Evolutionary conservation across 768 basidiomycete species (phyloP).

Genomic region (Mycena vulgaris): DNA sequence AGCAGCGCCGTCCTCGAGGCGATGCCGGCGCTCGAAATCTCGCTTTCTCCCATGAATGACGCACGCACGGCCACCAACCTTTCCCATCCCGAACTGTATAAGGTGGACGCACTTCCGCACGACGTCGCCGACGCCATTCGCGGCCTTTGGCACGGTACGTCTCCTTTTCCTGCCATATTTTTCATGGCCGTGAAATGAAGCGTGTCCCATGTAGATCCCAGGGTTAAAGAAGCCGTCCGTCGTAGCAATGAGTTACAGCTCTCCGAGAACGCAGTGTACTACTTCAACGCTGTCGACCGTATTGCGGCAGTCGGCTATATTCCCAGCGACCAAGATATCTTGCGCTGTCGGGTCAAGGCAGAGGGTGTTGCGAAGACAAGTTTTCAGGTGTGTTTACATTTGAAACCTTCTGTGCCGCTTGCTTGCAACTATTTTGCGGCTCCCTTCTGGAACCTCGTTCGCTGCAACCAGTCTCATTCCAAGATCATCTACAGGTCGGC

Average conservation of each 20-base stretch:
- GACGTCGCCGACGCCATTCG: slow-evolving; percentile 85
- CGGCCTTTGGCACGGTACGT: slow-evolving; percentile 72
- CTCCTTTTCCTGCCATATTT: slow-evolving; percentile 14
- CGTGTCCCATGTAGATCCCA: slow-evolving; percentile 61
- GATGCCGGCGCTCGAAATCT: slow-evolving; percentile 85
- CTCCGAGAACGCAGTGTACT: slow-evolving; percentile 96
- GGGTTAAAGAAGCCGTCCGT: slow-evolving; percentile 85
- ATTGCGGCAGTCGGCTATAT: slow-evolving; percentile 84
- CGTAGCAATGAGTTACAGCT: slow-evolving; percentile 95
- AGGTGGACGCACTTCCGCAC: slow-evolving; percentile 80
- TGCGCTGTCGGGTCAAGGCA: slow-evolving; percentile 95
- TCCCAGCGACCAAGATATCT: slow-evolving; percentile 96
- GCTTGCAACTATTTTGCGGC: slow-evolving; percentile 9
- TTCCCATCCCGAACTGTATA: slow-evolving; percentile 80
- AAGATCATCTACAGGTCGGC: slow-evolving; percentile 65
- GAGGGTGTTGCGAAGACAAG: slow-evolving; percentile 99
- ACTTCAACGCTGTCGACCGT: slow-evolving; percentile 92
- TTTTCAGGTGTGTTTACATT: slow-evolving; percentile 67
- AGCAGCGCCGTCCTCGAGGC: slow-evolving; percentile 92
- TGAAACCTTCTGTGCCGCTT: background rate
- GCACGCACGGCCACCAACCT: slow-evolving; percentile 76
- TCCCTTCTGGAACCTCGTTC: background rate
- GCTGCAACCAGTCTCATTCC: background rate
- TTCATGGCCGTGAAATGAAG: background rate
- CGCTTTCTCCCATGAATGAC: slow-evolving; percentile 80